A percentile compares a stretch with the other conserved stretches of the same genome.
phyloP scores from a whole-genome alignment of 2,329 filamentous ascomycete genomes.

The Trichophaea hybrida region DNA sequence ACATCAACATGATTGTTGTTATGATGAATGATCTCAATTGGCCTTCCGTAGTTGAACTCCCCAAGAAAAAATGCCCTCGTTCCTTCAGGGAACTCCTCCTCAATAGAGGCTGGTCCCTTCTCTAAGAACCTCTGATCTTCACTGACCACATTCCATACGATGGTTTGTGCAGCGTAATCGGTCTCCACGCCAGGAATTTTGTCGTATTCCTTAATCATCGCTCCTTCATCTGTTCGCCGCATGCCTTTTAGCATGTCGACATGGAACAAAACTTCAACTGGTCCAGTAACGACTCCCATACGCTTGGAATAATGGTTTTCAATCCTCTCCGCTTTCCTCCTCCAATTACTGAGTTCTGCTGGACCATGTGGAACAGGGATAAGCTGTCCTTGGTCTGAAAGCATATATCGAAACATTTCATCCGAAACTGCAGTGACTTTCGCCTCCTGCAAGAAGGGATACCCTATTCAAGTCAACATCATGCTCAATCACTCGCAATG shows the following conservation, averaged over 20 bases:
- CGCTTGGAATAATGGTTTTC: slow-evolving; percentile 83
- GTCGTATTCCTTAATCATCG: slow-evolving; percentile 83
- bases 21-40: slow-evolving; percentile 68
- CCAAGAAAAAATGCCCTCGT: slow-evolving; percentile 86
- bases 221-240: slow-evolving; percentile 76
- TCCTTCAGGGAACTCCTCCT: slow-evolving; percentile 75
- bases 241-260: slow-evolving; percentile 91
- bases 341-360: slow-evolving; percentile 66
- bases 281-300: slow-evolving; percentile 71
- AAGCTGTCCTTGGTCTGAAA: slow-evolving; percentile 49
- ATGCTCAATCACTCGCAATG: background rate
- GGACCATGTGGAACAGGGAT: slow-evolving; percentile 56
- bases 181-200: slow-evolving; percentile 72
- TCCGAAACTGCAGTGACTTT: slow-evolving; percentile 81
- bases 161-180: slow-evolving; percentile 77
- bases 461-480: slow-evolving; percentile 39
- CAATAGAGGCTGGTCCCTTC: slow-evolving; percentile 68
- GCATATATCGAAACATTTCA: slow-evolving; percentile 76
- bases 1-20: slow-evolving; percentile 53
- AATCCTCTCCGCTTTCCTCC: slow-evolving; percentile 67
- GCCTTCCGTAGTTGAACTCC: slow-evolving; percentile 81
- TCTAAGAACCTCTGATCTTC: slow-evolving; percentile 90
- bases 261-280: slow-evolving; percentile 76
- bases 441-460: slow-evolving; percentile 88
- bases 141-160: slow-evolving; percentile 81